Evolutionary conservation across 345 rosid species (phyloP).

Genomic region (Excoecaria agallocha): DNA sequence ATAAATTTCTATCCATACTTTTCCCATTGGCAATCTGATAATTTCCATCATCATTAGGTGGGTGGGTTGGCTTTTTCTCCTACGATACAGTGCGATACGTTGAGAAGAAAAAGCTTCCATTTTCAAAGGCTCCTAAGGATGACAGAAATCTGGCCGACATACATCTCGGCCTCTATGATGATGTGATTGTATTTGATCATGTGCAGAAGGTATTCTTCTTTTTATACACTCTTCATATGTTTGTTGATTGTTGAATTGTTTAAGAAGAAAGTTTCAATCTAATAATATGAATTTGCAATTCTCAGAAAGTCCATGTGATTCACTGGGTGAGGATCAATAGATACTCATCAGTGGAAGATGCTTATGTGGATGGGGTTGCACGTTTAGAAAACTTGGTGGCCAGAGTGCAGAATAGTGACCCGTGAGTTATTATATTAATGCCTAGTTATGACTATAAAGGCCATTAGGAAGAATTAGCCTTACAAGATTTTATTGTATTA

Average conservation of each 20-base stretch:
- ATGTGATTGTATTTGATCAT: slow-evolving; percentile 80
- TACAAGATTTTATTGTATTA: background rate
- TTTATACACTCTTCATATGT: background rate
- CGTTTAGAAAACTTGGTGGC: slow-evolving; percentile 44
- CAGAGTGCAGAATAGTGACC: slow-evolving; percentile 38
- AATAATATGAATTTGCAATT: background rate
- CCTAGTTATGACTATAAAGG: background rate
- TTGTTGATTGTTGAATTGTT: background rate
- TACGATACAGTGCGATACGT: slow-evolving; percentile 83
- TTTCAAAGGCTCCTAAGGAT: slow-evolving; percentile 68
- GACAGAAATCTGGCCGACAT: slow-evolving; percentile 87
- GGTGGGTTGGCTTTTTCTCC: slow-evolving; percentile 95
- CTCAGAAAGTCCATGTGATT: slow-evolving; percentile 51
- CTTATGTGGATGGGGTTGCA: slow-evolving; percentile 48
- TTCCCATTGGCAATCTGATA: background rate
- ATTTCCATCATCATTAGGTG: slow-evolving; percentile 49
- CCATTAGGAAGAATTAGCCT: too few relatives aligned
- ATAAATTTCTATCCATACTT: background rate
- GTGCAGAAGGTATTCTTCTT: slow-evolving; percentile 64
- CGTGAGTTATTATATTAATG: slow-evolving; percentile 34
- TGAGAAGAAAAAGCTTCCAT: slow-evolving; percentile 74
- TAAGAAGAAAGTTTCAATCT: background rate
- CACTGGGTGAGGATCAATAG: slow-evolving; percentile 60
- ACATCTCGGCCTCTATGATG: slow-evolving; percentile 77
- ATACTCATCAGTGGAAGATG: slow-evolving; percentile 45